Base-by-base conservation (phyloP, 768 basidiomycete species). In the Leccinum disarticulatum region DNA sequence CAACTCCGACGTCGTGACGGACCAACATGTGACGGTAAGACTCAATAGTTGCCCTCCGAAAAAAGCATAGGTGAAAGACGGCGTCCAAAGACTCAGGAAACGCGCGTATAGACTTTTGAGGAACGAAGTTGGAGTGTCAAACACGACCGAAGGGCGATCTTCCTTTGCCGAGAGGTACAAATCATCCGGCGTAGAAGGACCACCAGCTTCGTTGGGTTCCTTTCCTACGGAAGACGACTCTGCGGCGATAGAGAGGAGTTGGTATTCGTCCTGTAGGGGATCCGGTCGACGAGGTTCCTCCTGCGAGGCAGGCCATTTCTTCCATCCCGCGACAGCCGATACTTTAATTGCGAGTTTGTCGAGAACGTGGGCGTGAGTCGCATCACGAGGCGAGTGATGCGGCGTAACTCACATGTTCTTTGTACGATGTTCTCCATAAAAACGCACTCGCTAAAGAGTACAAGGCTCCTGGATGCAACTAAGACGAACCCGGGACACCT, bases 1-100 rank as follows among this genome's bases (percentile, higher is more conserved):
- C 46, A 94, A 78, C 68, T 87, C 85, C 2, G 88, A 87, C 1
- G 92, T 94, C 52, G 88, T 86, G n/a, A 93, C 86, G 9, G 70
- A 72, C 10, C 59, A 50, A 30, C 65, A 71, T 11, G 70, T 71
- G 50, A 69, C 13, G 3, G 31, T 49, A 30, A 71, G 38, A 46
- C 70, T 71, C 47, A 71, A 48, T 4, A 71, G 4, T 36, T 71
- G 70, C 9, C 70, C 70, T 7, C 71, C 70, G n/a, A 71, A 62
- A 15, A 71, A 30, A 5, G 71, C 65, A 35, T 69, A 67, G 22
- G 54, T 54, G 30, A 73, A 73, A 33, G 70, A 67, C 0, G 65
- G 69, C 13, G 70, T 71, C 70, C 70, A 71, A 15, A 71, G 58
- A 61, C 71, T 71, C 52, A 60, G 46, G 52, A 71, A 65, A 31